Evolutionary conservation across 2,329 filamentous ascomycete genomes (phyloP), one percentile per base, ranked within the genome.

Genomic region (Arthrobotrys entomopaga): DNA sequence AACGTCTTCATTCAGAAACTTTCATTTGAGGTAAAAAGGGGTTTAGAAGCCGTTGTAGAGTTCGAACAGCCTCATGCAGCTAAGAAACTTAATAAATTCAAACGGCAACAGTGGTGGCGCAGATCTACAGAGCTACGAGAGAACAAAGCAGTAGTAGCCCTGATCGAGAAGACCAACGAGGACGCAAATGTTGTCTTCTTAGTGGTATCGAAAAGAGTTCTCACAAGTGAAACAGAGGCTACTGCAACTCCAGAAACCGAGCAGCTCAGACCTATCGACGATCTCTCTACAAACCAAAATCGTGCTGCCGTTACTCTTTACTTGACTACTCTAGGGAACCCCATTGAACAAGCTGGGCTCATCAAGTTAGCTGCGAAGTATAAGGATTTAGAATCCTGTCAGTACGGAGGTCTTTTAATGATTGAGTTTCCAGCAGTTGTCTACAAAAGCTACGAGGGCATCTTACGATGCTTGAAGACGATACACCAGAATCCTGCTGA

Each of bases 361-460:
- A 48, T 73, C 34, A 22, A 40, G 24, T 16, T 66, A 7, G 69
- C 69, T 2, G 57, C 26, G 2, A 57, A 57, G 20, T 65, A 73
- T 34, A 58, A n/a, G 13, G 19, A 38, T 3, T 26, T 20, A 3
- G 29, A 57, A 5, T 10, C 29, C 7, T 5, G 29, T 3, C 26
- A 42, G 29, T 29, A 26, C n/a, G 56, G 40, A 11, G 42, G 43
- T 11, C 43, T 65, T 26, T 60, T 77, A n/a, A 76, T 81, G 42
- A 77, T 81, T 22, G 80, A 81, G 48, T 79, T 81, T 54, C 80
- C 79, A 1, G 78, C 78, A 3, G 70, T 81, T 3, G 57, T 81
- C 11, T 79, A 78, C 49, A 77, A 77, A 1, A 79, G 79, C 5
- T 81, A 80, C 46, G 50, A 79, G 24, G 79, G 79, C 15, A 78